Percentiles rank a stretch among this genome's conserved stretches.
These are phyloP conservation scores for Geosmithia putterillii DNA, from an alignment of 2,329 filamentous ascomycete genomes.

Conservation along the genomic window DNA sequence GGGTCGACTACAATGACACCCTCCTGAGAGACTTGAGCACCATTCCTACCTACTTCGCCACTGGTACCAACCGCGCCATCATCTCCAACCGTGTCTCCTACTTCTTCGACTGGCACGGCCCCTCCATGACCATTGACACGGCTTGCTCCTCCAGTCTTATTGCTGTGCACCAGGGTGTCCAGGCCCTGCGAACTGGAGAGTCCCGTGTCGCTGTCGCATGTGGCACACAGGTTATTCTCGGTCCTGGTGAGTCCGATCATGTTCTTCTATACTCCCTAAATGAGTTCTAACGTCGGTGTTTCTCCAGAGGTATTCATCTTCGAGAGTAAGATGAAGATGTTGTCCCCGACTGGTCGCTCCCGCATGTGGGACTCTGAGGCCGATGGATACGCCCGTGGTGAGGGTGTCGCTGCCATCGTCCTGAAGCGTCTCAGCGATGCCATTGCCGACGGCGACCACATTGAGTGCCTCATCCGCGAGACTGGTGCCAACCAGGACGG, in stretches of 20 bases:
- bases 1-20: constrained; percentile 16
- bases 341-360: constrained; percentile 11
- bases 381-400: constrained; percentile 46
- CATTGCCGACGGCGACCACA: constrained; percentile 39
- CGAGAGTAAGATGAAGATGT: constrained; percentile 7
- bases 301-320: constrained; percentile 1
- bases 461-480: constrained; percentile 33
- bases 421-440: constrained; percentile 45
- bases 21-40: constrained; percentile 28
- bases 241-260: constrained; percentile 11
- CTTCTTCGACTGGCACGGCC: constrained; percentile 38
- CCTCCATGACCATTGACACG: constrained; percentile 36
- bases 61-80: constrained; percentile 20
- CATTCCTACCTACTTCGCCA: constrained; percentile 20
- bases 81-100: constrained; percentile 39
- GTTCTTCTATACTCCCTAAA: constrained; percentile 2
- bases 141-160: constrained; percentile 35
- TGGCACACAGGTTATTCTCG: constrained; percentile 4
- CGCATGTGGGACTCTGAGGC: constrained; percentile 21
- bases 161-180: constrained; percentile 34
- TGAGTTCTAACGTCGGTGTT: constrained; percentile 8
- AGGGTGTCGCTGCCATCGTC: constrained; percentile 42
- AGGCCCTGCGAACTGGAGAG: constrained; percentile 25
- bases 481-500: constrained; percentile 45
- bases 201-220: not conserved